Percentiles rank a stretch among this genome's conserved stretches.
These are phyloP conservation scores for Galeopsis tetrahit DNA, from an alignment of 257 asterid species.

Conservation along the genomic window DNA sequence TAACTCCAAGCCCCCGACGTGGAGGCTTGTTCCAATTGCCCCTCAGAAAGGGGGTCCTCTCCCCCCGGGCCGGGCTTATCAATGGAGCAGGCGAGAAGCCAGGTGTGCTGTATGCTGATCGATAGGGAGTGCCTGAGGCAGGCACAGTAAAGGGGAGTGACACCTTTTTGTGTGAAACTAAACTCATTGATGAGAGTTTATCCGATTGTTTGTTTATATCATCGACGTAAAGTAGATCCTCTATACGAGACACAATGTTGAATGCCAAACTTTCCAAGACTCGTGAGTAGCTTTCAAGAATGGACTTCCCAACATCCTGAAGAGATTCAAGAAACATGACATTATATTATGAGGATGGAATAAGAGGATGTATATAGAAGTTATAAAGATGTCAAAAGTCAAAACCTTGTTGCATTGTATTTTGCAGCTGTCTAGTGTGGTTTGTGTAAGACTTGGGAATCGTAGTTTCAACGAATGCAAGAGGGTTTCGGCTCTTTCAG, in stretches of 20 bases:
- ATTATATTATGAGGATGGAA: background rate
- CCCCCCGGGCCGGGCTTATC: conserved; percentile 67
- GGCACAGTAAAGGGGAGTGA: conserved; percentile 55
- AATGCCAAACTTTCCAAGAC: conserved; percentile 50
- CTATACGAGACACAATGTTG: conserved; percentile 46
- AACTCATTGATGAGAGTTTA: conserved; percentile 49
- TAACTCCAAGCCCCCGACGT: conserved; percentile 78
- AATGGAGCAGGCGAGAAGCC: conserved; percentile 62
- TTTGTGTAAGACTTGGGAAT: conserved; percentile 80
- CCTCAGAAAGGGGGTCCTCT: conserved; percentile 65
- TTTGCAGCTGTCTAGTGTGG: conserved; percentile 77
- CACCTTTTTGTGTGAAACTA: conserved; percentile 58
- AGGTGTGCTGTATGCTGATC: conserved; percentile 60
- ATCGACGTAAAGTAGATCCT: conserved; percentile 48
- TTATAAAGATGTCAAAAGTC: conserved; percentile 16
- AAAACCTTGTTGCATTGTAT: conserved; percentile 90
- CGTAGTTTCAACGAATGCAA: conserved; percentile 70
- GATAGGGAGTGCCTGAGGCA: conserved; percentile 70
- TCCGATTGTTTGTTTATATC: conserved; percentile 60
- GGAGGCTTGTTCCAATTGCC: conserved; percentile 55
- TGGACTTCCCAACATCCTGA: conserved; percentile 51
- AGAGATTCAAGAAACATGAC: conserved; percentile 6
- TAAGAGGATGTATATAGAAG: background rate
- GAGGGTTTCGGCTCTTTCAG: conserved; percentile 83
- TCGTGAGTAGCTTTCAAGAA: conserved; percentile 47